These are phyloP conservation scores for Ascochyta viciae-villosae DNA, from an alignment of 2,329 filamentous ascomycete species.

Conservation along the genomic window DNA sequence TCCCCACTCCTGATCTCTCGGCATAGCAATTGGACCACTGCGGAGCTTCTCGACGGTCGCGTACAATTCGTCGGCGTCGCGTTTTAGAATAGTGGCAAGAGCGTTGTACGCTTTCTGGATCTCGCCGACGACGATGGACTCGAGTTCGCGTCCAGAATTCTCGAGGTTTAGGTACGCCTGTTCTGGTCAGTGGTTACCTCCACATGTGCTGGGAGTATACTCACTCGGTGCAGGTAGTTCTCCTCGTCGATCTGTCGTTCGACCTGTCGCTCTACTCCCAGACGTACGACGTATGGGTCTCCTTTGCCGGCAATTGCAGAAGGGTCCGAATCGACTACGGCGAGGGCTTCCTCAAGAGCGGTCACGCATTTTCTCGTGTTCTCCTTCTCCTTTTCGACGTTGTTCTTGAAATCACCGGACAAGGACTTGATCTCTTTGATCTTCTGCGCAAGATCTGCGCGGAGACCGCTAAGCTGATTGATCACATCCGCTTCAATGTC, in stretches of 20 bases:
- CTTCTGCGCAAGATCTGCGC: constrained; percentile 91
- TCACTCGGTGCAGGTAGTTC: constrained; percentile 91
- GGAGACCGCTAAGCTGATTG: constrained; percentile 80
- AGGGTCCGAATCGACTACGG: constrained; percentile 79
- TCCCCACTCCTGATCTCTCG: constrained; percentile 91
- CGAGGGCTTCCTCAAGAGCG: constrained; percentile 80
- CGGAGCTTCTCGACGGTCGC: constrained; percentile 81
- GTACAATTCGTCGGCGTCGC: constrained; percentile 84
- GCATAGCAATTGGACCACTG: constrained; percentile 86
- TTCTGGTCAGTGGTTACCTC: constrained; percentile 17
- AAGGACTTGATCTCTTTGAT: constrained; percentile 98
- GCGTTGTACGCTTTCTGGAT: constrained; percentile 98
- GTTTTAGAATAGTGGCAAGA: constrained; percentile 87
- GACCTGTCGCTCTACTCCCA: constrained; percentile 87
- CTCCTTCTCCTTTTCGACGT: constrained; percentile 94
- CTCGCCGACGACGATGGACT: constrained; percentile 95
- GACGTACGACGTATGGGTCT: constrained; percentile 86
- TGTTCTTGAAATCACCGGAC: constrained; percentile 95
- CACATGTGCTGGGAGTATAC: constrained; percentile 30
- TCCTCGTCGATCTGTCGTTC: constrained; percentile 95
- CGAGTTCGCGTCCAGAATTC: constrained; percentile 89
- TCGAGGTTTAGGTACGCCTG: constrained; percentile 95
- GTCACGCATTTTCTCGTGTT: constrained; percentile 79
- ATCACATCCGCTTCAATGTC: constrained; percentile 95
- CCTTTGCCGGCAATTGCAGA: constrained; percentile 80